A percentile compares a stretch with the other conserved stretches of the same genome.
phyloP scores from a whole-genome alignment of 257 asterid species.

The Mentha longifolia region DNA sequence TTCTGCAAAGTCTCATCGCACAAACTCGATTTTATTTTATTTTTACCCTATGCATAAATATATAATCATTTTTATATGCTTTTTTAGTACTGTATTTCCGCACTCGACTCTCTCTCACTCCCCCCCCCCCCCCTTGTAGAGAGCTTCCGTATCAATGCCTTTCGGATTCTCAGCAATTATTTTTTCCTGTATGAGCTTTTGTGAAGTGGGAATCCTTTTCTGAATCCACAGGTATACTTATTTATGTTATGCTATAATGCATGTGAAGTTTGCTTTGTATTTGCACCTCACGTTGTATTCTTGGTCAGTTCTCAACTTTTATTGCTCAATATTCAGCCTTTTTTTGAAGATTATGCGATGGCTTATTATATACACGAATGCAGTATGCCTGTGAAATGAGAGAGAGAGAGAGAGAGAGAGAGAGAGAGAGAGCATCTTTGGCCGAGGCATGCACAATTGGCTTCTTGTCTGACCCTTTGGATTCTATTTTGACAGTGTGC shows the following conservation, averaged over 20 bases:
- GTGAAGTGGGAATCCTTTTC: slow-evolving; percentile 39
- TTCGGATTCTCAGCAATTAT: slow-evolving; percentile 21
- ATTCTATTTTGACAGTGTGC: not conserved
- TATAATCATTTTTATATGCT: not conserved
- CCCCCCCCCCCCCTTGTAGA: not conserved
- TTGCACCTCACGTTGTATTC: not conserved
- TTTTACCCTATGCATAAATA: slow-evolving; percentile 3
- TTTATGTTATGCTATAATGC: slow-evolving; percentile 27
- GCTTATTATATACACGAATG: not conserved
- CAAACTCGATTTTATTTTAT: slow-evolving; percentile 8
- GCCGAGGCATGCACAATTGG: slow-evolving; percentile 36
- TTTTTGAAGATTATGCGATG: no score
- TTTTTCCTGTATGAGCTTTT: slow-evolving; percentile 27
- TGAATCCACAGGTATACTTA: slow-evolving; percentile 30
- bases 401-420: slow-evolving; percentile 12
- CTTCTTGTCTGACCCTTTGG: not conserved
- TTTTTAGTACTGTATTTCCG: not conserved
- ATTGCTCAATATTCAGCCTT: no score
- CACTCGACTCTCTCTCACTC: slow-evolving; percentile 22
- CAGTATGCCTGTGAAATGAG: not conserved
- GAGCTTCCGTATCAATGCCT: slow-evolving; percentile 9
- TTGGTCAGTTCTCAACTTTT: no score
- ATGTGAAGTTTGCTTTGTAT: slow-evolving; percentile 6
- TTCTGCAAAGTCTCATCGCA: slow-evolving; percentile 1
- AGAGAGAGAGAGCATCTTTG: slow-evolving; percentile 7